phyloP scores from a whole-genome alignment of 768 basidiomycete genomes.

The Trametes cubensis region DNA sequence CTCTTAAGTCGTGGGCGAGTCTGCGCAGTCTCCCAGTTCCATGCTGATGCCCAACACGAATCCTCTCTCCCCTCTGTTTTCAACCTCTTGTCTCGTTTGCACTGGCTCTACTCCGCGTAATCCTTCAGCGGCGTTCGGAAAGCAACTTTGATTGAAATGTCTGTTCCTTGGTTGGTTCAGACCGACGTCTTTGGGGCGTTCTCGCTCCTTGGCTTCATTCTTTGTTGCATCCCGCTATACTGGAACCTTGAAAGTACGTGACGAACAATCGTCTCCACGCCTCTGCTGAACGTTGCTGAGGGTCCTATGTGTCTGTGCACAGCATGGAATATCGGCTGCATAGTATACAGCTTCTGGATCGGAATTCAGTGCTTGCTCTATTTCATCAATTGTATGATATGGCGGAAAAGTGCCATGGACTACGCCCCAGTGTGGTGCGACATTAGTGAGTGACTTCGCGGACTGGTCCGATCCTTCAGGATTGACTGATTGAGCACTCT shows the following conservation, averaged over 20 bases:
- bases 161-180: constrained; percentile 25
- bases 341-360: constrained; percentile 72
- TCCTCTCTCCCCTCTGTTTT: neutral
- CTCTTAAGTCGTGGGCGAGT: constrained; percentile 17
- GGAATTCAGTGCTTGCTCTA: too few species aligned
- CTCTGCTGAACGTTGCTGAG: neutral
- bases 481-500: neutral
- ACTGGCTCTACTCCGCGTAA: too few species aligned
- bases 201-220: constrained; percentile 49
- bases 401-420: constrained; percentile 60
- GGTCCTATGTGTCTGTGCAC: neutral
- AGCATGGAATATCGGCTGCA: constrained; percentile 75
- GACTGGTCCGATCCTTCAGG: neutral
- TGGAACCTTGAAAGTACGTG: constrained; percentile 56
- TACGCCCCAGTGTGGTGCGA: constrained; percentile 57
- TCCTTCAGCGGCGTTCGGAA: too few species aligned
- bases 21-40: constrained; percentile 12
- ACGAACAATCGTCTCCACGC: neutral
- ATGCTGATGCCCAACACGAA: constrained; percentile 17
- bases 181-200: constrained; percentile 35
- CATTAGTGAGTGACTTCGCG: constrained; percentile 45
- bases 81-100: too few species aligned
- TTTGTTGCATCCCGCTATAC: constrained; percentile 53
- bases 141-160: constrained; percentile 18
- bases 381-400: constrained; percentile 70